Percentiles rank a stretch among this genome's conserved stretches.
Conservation (phyloP, 495 filamentous ascomycete genomes). For the Hypoxylon subgilvum region DNA sequence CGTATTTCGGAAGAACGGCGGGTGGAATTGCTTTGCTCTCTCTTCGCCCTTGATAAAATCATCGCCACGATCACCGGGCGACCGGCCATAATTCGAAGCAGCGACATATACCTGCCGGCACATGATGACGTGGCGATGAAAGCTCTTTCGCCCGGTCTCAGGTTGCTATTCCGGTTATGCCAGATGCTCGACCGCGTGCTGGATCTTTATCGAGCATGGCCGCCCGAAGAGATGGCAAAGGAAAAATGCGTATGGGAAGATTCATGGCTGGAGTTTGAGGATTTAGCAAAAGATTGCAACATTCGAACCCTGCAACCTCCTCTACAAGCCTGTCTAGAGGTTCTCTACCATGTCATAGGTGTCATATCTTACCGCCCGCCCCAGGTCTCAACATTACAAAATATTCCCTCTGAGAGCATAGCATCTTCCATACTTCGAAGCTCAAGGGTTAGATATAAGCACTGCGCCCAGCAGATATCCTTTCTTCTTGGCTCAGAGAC, state of each 20-base stretch:
- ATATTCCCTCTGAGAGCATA: background rate
- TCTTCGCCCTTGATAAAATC: constrained; percentile 67
- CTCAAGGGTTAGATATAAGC: constrained; percentile 11
- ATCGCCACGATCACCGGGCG: constrained; percentile 63
- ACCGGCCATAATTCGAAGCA: constrained; percentile 61
- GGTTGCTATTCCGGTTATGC: constrained; percentile 33
- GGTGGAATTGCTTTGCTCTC: constrained; percentile 58
- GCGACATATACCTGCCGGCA: constrained; percentile 56
- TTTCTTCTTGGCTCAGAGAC: constrained; percentile 1
- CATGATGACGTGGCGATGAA: constrained; percentile 49
- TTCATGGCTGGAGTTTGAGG: constrained; percentile 63
- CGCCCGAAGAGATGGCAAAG: constrained; percentile 39
- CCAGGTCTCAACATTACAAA: background rate
- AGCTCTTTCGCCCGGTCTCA: constrained; percentile 26
- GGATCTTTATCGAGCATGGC: constrained; percentile 59
- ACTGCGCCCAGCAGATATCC: constrained; percentile 17
- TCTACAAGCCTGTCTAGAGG: constrained; percentile 11
- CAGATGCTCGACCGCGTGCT: constrained; percentile 63
- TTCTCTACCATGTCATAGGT: constrained; percentile 17
- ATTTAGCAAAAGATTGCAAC: constrained; percentile 47
- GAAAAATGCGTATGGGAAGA: constrained; percentile 53
- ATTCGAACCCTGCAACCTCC: constrained; percentile 5
- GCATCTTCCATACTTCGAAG: background rate
- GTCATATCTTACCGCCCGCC: constrained; percentile 25
- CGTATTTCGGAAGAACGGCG: constrained; percentile 21